phyloP scores from a whole-genome alignment of 176 grass and related monocot species.

The Oryza australiensis region DNA sequence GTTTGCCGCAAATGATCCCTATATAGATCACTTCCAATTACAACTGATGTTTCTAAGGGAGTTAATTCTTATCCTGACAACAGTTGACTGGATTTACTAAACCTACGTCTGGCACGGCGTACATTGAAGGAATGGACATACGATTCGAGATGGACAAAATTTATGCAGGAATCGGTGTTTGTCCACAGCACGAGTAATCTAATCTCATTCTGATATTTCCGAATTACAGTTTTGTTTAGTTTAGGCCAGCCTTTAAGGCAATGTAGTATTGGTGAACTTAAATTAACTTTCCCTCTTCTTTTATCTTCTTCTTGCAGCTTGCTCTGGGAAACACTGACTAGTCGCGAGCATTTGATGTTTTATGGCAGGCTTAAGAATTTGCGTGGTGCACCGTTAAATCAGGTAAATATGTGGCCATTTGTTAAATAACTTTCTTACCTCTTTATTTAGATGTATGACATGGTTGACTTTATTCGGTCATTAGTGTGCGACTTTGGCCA shows the following conservation, averaged over 20 bases:
- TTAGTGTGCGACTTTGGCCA: too few species aligned
- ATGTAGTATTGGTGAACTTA: background rate
- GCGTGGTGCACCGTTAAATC: constrained; percentile 47
- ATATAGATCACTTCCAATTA: background rate
- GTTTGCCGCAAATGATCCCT: background rate
- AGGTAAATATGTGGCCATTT: constrained; percentile 40
- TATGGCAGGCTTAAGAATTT: constrained; percentile 92
- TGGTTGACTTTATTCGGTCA: too few species aligned
- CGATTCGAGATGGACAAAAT: constrained; percentile 64
- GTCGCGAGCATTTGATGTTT: constrained; percentile 83
- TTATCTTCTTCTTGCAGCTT: constrained; percentile 55
- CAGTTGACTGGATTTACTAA: constrained; percentile 87
- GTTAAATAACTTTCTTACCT: background rate
- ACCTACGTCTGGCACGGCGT: constrained; percentile 74
- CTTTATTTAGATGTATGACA: too few species aligned
- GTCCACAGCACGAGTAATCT: constrained; percentile 92
- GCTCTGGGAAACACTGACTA: constrained; percentile 91
- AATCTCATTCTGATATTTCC: constrained; percentile 21
- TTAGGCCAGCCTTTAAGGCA: background rate
- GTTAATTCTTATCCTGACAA: constrained; percentile 25
- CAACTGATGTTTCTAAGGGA: constrained; percentile 14
- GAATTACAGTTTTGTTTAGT: background rate
- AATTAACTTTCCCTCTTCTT: background rate
- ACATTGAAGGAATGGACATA: constrained; percentile 86
- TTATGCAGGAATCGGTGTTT: constrained; percentile 90